These are phyloP conservation scores for Plasmodium falciparum DNA, from an alignment of 169 alveolate genomes.

Conservation along the genomic window DNA sequence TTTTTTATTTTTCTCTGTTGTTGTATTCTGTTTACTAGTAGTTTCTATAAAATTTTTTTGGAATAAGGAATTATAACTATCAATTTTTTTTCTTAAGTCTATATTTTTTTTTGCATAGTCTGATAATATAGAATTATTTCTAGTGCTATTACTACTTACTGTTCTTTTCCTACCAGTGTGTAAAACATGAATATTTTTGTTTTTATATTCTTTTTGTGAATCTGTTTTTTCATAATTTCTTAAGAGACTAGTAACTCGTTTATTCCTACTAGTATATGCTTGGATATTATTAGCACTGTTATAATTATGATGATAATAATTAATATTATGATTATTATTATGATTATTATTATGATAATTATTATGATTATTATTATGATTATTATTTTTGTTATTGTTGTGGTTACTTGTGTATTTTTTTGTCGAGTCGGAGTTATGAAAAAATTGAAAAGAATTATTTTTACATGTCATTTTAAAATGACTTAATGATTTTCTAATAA, in stretches of 20 bases:
- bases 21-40: neutral
- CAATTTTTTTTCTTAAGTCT: conserved; percentile 35
- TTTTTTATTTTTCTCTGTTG: neutral
- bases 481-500: conserved; percentile 41
- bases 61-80: neutral
- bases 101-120: conserved; percentile 10
- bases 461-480: conserved; percentile 50
- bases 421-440: neutral
- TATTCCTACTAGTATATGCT: neutral
- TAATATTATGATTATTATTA: neutral
- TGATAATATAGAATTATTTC: conserved; percentile 36
- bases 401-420: neutral
- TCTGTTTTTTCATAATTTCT: conserved; percentile 14
- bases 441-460: conserved; percentile 16
- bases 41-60: neutral
- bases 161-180: conserved; percentile 15
- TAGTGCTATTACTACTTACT: conserved; percentile 5
- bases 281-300: no score
- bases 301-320: no score
- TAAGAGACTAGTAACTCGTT: conserved; percentile 19
- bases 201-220: neutral
- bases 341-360: neutral
- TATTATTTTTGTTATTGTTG: neutral
- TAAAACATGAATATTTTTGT: neutral
- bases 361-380: neutral